phyloP scores from a whole-genome alignment of 1,284 basidiomycete genomes.

The Malassezia slooffiae region DNA sequence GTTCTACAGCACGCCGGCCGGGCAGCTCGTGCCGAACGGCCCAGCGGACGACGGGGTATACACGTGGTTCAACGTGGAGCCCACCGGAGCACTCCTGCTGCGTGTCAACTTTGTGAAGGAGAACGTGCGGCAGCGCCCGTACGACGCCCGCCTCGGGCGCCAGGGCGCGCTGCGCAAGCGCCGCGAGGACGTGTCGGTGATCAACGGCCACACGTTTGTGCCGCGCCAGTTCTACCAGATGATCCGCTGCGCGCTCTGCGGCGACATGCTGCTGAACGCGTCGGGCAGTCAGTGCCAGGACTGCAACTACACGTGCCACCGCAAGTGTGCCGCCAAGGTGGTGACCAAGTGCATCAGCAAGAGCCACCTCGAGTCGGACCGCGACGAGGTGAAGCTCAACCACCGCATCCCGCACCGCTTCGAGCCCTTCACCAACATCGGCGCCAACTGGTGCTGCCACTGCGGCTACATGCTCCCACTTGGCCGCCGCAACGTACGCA shows the following conservation, averaged over 20 bases:
- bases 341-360: constrained; percentile 99
- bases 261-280: constrained; percentile 92
- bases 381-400: constrained; percentile 97
- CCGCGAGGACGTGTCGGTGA: constrained; percentile 95
- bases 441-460: constrained; percentile 99
- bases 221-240: constrained; percentile 91
- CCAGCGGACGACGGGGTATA: constrained; percentile 65
- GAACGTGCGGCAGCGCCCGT: constrained; percentile 72
- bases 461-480: constrained; percentile 89
- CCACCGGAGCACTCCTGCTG: constrained; percentile 71
- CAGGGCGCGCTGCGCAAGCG: constrained; percentile 96
- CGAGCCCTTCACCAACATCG: constrained; percentile 90
- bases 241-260: constrained; percentile 94
- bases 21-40: constrained; percentile 23
- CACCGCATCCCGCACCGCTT: constrained; percentile 98
- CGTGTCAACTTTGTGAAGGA: constrained; percentile 43
- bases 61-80: constrained; percentile 94
- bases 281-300: constrained; percentile 98
- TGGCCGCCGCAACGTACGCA: constrained; percentile 88
- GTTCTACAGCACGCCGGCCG: constrained; percentile 28
- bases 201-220: constrained; percentile 98
- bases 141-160: constrained; percentile 79
- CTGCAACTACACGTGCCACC: constrained; percentile 96
- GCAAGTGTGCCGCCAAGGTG: constrained; percentile 93
- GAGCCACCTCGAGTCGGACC: constrained; percentile 75